Percentiles rank a stretch among this genome's conserved stretches.
Evolutionary conservation across 257 asterid species (phyloP).

Genomic region (Leonotis leonurus): DNA sequence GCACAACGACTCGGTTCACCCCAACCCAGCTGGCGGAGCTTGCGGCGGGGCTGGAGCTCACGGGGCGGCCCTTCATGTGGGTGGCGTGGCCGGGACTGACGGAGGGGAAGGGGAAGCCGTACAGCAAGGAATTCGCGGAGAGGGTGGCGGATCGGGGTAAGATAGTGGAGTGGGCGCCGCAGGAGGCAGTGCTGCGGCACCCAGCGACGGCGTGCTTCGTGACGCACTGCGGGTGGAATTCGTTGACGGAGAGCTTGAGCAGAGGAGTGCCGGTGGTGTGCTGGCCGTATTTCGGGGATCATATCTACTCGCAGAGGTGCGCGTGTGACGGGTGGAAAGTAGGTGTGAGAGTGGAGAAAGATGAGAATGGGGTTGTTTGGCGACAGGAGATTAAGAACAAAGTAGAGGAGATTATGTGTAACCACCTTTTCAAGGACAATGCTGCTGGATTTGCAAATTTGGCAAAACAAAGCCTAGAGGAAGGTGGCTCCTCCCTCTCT

Average conservation of each 20-base stretch:
- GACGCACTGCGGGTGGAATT: constrained; percentile 40
- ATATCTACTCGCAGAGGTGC: constrained; percentile 16
- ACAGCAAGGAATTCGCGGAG: constrained; percentile 13
- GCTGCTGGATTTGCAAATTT: too few species aligned
- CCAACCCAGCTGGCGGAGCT: constrained; percentile 40
- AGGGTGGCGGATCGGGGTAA: constrained; percentile 21
- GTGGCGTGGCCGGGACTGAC: constrained; percentile 43
- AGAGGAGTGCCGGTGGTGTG: constrained; percentile 29
- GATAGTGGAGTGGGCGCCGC: constrained; percentile 37
- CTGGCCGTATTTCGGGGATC: constrained; percentile 38
- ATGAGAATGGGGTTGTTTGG: constrained; percentile 21
- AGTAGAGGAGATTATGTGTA: too few species aligned
- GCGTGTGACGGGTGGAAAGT: constrained; percentile 28
- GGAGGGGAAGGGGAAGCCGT: not conserved
- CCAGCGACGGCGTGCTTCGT: constrained; percentile 26
- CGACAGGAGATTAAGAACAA: constrained; percentile 29
- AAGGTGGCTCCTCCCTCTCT: too few species aligned
- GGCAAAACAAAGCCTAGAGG: too few species aligned
- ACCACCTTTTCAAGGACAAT: too few species aligned
- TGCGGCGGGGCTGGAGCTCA: constrained; percentile 43
- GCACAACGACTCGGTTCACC: constrained; percentile 41
- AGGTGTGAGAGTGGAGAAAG: constrained; percentile 23
- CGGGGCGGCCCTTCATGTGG: constrained; percentile 47
- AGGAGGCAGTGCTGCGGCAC: constrained; percentile 29
- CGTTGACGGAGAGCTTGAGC: constrained; percentile 21